A percentile compares a stretch with the other conserved stretches of the same genome.
phyloP scores from a whole-genome alignment of 345 rosid species.

The Anastatica hierochuntica region DNA sequence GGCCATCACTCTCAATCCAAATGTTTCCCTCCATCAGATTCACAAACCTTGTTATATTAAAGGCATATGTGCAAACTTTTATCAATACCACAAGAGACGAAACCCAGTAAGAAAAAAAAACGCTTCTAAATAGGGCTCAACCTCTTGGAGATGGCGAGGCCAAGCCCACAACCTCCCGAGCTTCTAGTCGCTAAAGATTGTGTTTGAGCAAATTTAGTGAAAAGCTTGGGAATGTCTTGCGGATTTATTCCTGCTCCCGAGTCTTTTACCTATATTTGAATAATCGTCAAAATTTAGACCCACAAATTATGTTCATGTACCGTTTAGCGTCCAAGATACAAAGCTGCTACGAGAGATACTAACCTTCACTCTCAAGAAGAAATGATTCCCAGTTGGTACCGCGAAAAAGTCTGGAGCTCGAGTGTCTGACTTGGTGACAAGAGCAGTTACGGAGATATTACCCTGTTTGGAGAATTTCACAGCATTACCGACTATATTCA shows the following conservation, averaged over 20 bases:
- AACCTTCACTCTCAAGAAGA: slow-evolving; percentile 89
- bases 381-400: slow-evolving; percentile 57
- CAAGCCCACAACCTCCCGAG: slow-evolving; percentile 88
- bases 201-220: slow-evolving; percentile 83
- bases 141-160: slow-evolving; percentile 99
- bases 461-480: slow-evolving; percentile 96
- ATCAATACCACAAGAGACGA: slow-evolving; percentile 3
- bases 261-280: slow-evolving; percentile 66
- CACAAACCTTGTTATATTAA: slow-evolving; percentile 60
- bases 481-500: slow-evolving; percentile 91
- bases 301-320: neutral
- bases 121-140: slow-evolving; percentile 11
- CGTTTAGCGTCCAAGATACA: neutral
- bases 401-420: slow-evolving; percentile 59
- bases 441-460: slow-evolving; percentile 54
- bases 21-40: slow-evolving; percentile 94
- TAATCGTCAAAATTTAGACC: neutral
- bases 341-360: slow-evolving; percentile 23
- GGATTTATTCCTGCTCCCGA: slow-evolving; percentile 76
- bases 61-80: neutral
- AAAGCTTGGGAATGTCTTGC: slow-evolving; percentile 75
- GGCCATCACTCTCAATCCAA: slow-evolving; percentile 95
- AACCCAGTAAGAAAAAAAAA: neutral
- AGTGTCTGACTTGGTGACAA: slow-evolving; percentile 61
- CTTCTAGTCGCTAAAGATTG: slow-evolving; percentile 55